phyloP scores from a whole-genome alignment of 441 rosid genomes.

The Populus hybrid region DNA sequence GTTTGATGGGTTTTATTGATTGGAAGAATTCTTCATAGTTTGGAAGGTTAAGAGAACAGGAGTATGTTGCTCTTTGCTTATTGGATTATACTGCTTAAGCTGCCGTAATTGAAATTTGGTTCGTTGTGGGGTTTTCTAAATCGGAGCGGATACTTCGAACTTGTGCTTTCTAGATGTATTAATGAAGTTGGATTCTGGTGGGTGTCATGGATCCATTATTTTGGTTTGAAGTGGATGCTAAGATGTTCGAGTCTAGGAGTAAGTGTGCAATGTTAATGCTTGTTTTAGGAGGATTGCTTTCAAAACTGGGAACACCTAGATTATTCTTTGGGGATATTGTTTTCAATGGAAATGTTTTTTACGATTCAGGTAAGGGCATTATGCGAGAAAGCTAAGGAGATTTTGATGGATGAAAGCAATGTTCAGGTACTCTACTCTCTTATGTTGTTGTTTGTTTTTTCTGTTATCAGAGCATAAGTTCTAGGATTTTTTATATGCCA shows the following conservation, averaged over 20 bases:
- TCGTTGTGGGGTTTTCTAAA: not conserved
- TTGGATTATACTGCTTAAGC: not conserved
- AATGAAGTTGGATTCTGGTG: not conserved
- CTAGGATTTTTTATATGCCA: not conserved
- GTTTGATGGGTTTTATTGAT: not conserved
- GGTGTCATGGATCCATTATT: not conserved
- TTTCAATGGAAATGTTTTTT: not conserved
- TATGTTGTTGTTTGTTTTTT: not conserved
- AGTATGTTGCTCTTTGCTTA: not conserved
- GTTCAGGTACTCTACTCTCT: slow-evolving; percentile 47
- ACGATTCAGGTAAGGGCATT: slow-evolving; percentile 48
- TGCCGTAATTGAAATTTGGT: not conserved
- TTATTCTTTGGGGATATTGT: not conserved
- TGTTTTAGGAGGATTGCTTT: not conserved
- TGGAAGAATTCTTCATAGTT: not conserved
- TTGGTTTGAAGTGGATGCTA: not conserved
- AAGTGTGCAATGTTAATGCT: not conserved
- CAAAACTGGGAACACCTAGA: not conserved
- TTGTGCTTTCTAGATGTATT: not conserved
- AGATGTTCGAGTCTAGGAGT: not conserved
- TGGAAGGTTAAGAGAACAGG: not conserved
- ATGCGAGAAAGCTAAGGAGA: slow-evolving; percentile 77
- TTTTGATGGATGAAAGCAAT: slow-evolving; percentile 71
- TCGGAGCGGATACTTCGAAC: not conserved
- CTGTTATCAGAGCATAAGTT: not conserved